Conservation (phyloP, 2,329 filamentous ascomycete species). For the Verticillium albo-atrum region DNA sequence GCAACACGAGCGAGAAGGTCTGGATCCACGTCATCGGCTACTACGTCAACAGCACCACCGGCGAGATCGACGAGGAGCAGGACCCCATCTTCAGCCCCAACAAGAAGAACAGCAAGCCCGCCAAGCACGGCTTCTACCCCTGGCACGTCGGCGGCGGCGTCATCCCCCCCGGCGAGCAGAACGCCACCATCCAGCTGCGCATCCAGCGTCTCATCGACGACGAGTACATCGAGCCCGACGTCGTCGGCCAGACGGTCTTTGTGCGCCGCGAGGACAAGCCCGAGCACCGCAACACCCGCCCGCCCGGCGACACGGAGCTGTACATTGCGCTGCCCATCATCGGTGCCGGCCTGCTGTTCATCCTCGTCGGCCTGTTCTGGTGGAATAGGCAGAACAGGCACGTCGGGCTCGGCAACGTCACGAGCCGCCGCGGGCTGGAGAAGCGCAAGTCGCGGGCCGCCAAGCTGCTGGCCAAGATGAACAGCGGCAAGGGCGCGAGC, state of each 20-base stretch:
- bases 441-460: constrained; percentile 28
- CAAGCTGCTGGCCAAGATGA: neutral
- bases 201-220: constrained; percentile 27
- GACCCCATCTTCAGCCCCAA: constrained; percentile 10
- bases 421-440: constrained; percentile 44
- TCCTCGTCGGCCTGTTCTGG: constrained; percentile 49
- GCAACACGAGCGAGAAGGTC: constrained; percentile 29
- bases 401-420: constrained; percentile 48
- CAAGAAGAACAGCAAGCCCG: constrained; percentile 6
- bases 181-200: constrained; percentile 21
- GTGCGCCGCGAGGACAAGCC: constrained; percentile 30
- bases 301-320: constrained; percentile 35
- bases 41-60: constrained; percentile 34
- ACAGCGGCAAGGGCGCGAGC: neutral
- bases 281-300: constrained; percentile 19
- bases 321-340: constrained; percentile 50
- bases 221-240: constrained; percentile 26
- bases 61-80: constrained; percentile 8
- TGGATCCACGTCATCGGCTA: constrained; percentile 23
- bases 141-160: constrained; percentile 20
- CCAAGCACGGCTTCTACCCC: constrained; percentile 25
- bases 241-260: constrained; percentile 36
- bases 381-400: constrained; percentile 48
- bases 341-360: constrained; percentile 39
- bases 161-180: constrained; percentile 13